Conservation (phyloP, 257 asterid genomes). For the Buddleja alternifolia region DNA sequence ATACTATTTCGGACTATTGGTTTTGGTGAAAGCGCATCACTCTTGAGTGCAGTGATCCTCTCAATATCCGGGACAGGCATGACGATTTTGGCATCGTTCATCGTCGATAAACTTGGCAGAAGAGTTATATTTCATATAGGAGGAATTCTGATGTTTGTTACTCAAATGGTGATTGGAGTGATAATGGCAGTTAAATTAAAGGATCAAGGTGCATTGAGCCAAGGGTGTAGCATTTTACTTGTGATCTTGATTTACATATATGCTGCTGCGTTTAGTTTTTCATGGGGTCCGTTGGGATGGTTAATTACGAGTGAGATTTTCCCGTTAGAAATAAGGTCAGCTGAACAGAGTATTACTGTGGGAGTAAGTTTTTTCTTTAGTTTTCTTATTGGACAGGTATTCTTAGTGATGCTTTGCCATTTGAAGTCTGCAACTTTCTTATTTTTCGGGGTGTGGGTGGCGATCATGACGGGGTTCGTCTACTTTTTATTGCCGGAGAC, state of each 20-base stretch:
- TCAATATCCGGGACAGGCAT: neutral
- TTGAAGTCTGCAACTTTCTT: neutral
- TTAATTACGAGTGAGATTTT: slow-evolving; percentile 24
- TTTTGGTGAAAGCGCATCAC: slow-evolving; percentile 17
- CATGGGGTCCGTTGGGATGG: slow-evolving; percentile 36
- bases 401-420: slow-evolving; percentile 11
- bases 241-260: slow-evolving; percentile 22
- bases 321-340: slow-evolving; percentile 30
- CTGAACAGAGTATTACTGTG: slow-evolving; percentile 29
- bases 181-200: slow-evolving; percentile 23
- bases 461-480: slow-evolving; percentile 8
- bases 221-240: neutral
- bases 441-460: slow-evolving; percentile 10
- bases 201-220: slow-evolving; percentile 4
- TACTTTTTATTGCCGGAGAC: slow-evolving; percentile 24
- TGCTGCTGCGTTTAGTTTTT: slow-evolving; percentile 12
- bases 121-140: neutral
- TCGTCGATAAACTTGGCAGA: slow-evolving; percentile 6
- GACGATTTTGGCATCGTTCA: neutral
- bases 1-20: slow-evolving; percentile 30
- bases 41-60: slow-evolving; percentile 13
- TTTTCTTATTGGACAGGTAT: neutral
- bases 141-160: slow-evolving; percentile 3
- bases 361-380: slow-evolving; percentile 5
- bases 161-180: neutral